Evolutionary conservation across 805 yeast genomes (phyloP).

Genomic region (Priceomyces haplophilus): DNA sequence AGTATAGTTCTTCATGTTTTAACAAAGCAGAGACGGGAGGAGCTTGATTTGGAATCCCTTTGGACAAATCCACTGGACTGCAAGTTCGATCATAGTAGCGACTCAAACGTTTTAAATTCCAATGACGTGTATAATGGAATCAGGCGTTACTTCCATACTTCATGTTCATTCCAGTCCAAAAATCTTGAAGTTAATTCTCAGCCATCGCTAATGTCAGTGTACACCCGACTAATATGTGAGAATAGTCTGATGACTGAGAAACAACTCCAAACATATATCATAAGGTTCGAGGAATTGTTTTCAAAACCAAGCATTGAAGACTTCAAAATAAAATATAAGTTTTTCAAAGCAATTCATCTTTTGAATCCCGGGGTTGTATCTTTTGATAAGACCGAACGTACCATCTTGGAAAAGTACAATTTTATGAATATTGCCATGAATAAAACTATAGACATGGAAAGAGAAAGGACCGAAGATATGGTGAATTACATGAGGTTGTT

Average conservation of each 20-base stretch:
- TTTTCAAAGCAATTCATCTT: constrained; percentile 27
- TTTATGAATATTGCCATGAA: constrained; percentile 14
- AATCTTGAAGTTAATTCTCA: not conserved
- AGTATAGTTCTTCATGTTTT: constrained; percentile 69
- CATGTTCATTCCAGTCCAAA: constrained; percentile 10
- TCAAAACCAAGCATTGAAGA: constrained; percentile 14
- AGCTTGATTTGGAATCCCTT: constrained; percentile 66
- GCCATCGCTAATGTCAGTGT: not conserved
- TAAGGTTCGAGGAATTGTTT: constrained; percentile 6
- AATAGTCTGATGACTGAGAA: not conserved
- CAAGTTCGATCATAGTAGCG: constrained; percentile 29
- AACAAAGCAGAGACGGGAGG: constrained; percentile 64
- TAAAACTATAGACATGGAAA: constrained; percentile 8
- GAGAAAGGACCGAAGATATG: constrained; percentile 26
- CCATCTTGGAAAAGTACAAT: constrained; percentile 27
- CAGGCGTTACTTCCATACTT: constrained; percentile 42
- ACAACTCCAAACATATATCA: not conserved
- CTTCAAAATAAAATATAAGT: constrained; percentile 17
- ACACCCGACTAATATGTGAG: not conserved
- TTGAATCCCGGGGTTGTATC: constrained; percentile 21
- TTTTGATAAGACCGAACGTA: constrained; percentile 22
- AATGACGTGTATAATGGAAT: constrained; percentile 46
- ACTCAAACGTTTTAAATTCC: constrained; percentile 12
- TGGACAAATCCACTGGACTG: constrained; percentile 46
- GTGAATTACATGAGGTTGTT: constrained; percentile 30